Conservation (phyloP, 179 eudicot genomes). For the Drosera spatulata region DNA sequence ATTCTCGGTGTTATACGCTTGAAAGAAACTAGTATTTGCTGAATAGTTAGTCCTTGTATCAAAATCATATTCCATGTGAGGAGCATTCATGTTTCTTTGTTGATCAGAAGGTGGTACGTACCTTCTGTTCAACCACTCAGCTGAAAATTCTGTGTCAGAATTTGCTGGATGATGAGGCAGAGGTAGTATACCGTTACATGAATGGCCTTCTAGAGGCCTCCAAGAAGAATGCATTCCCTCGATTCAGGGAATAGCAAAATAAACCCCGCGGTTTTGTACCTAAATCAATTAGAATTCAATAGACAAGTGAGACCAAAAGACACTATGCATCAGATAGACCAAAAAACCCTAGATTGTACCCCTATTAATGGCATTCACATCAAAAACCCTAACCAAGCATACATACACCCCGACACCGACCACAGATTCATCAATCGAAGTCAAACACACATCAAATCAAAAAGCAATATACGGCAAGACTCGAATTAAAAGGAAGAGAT, state of each 20-base stretch:
- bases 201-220: slow-evolving; percentile 22
- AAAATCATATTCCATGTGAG: slow-evolving; percentile 13
- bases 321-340: no score
- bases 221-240: slow-evolving; percentile 23
- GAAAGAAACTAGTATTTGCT: slow-evolving; percentile 10
- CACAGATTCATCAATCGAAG: no score
- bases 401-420: no score
- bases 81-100: slow-evolving; percentile 7
- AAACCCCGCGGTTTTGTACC: no score
- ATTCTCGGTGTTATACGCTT: slow-evolving; percentile 14
- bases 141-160: slow-evolving; percentile 15
- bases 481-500: background rate
- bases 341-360: no score
- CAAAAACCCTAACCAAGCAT: no score
- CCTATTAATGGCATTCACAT: no score
- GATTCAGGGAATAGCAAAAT: slow-evolving; percentile 2
- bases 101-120: slow-evolving; percentile 20
- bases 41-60: slow-evolving; percentile 15
- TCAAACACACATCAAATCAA: no score
- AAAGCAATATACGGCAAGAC: no score
- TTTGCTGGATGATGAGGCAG: slow-evolving; percentile 26
- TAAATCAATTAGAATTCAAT: no score
- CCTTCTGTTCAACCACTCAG: slow-evolving; percentile 35
- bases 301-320: no score
- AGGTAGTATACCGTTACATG: slow-evolving; percentile 26